A percentile compares a stretch with the other conserved stretches of the same genome.
Conservation (phyloP, 116 monocot genomes). For the Papilionanthe hybrid region DNA sequence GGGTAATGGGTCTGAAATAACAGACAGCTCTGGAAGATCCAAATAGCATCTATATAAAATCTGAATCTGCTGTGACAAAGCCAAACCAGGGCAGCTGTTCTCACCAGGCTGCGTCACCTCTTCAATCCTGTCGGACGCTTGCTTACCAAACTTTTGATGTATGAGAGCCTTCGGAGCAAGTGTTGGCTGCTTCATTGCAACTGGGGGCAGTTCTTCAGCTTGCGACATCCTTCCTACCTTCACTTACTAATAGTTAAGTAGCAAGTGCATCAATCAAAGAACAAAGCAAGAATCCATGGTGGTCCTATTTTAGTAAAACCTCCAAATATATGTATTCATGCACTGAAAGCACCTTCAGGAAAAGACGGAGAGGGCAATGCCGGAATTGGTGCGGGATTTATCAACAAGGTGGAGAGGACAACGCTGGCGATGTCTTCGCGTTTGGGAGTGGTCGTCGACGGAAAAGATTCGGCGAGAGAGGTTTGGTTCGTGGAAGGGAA, state of each 20-base stretch:
- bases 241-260: background rate
- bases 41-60: slow-evolving; percentile 56
- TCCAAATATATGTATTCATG: too few relatives aligned
- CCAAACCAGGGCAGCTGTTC: slow-evolving; percentile 68
- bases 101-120: slow-evolving; percentile 49
- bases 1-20: slow-evolving; percentile 58
- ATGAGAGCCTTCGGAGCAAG: slow-evolving; percentile 76
- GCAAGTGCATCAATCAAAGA: background rate
- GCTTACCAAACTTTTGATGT: slow-evolving; percentile 64
- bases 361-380: too few relatives aligned
- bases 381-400: too few relatives aligned
- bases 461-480: too few relatives aligned
- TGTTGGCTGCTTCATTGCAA: slow-evolving; percentile 21
- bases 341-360: too few relatives aligned
- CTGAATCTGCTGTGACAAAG: slow-evolving; percentile 27
- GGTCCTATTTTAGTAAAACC: too few relatives aligned
- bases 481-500: too few relatives aligned
- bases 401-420: too few relatives aligned
- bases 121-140: slow-evolving; percentile 66
- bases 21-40: slow-evolving; percentile 73
- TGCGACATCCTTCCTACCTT: slow-evolving; percentile 7
- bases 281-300: background rate
- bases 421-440: too few relatives aligned
- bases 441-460: too few relatives aligned
- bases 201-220: slow-evolving; percentile 12